A percentile compares a stretch with the other conserved stretches of the same genome.
Conservation (phyloP, 2,329 filamentous ascomycete genomes). For the Neodidymelliopsis sp. region DNA sequence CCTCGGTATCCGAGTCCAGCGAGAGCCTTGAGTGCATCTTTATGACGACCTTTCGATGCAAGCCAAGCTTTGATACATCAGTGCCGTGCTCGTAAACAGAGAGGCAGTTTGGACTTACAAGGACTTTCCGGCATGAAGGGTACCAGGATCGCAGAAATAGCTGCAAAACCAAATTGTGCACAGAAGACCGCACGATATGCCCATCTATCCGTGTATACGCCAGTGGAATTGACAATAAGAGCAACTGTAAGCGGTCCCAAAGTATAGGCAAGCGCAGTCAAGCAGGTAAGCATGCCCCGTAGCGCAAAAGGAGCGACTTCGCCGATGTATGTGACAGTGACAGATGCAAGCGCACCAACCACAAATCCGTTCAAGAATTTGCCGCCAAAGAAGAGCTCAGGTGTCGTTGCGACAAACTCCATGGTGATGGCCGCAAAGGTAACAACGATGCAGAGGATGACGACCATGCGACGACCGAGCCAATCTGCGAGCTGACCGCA, state of each 20-base stretch:
- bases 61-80: too few species aligned
- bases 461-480: slow-evolving; percentile 44
- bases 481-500: slow-evolving; percentile 49
- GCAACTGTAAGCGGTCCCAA: slow-evolving; percentile 51
- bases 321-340: slow-evolving; percentile 50
- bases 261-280: slow-evolving; percentile 52
- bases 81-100: too few species aligned
- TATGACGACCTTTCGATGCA: slow-evolving; percentile 66
- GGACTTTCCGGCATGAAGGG: slow-evolving; percentile 54
- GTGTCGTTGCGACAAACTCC: slow-evolving; percentile 53
- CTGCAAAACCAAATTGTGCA: slow-evolving; percentile 54
- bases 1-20: slow-evolving; percentile 28
- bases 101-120: too few species aligned
- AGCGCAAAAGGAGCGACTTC: slow-evolving; percentile 52
- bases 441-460: slow-evolving; percentile 48
- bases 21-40: slow-evolving; percentile 59
- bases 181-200: slow-evolving; percentile 54
- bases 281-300: slow-evolving; percentile 48
- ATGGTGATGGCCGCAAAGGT: slow-evolving; percentile 51
- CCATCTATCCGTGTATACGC: slow-evolving; percentile 50
- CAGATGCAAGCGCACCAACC: slow-evolving; percentile 50
- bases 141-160: slow-evolving; percentile 34
- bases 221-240: slow-evolving; percentile 40
- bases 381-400: slow-evolving; percentile 52
- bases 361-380: slow-evolving; percentile 56